Base-by-base conservation (phyloP, 2,329 filamentous ascomycete species). In the Microcyclosporella mali region DNA sequence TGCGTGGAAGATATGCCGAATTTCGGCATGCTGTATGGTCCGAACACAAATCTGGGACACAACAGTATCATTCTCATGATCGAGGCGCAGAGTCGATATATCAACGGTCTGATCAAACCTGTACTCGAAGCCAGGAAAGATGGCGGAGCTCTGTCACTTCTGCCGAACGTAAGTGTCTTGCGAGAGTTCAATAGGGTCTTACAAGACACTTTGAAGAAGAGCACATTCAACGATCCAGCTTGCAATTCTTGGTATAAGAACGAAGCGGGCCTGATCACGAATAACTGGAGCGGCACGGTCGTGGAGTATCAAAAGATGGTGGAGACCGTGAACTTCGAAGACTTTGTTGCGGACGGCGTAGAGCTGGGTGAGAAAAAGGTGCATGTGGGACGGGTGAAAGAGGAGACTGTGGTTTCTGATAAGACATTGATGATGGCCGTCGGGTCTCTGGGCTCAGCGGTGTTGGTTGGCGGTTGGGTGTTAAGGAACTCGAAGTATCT, bases 41-140 rank as follows among this genome's bases (percentile, higher is more conserved):
- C 74, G 2, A 79, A 78, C 56, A 78, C 73, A 2, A 74, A 73
- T 40, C 55, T 65, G 0, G 76, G 59, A 9, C 57, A 61, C 38
- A 78, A 76, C 47, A 71, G 66, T 41, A 79, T 79, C 51, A 74
- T 79, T 49, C 64, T 79, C n/a, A 80, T 79, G 75, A 77, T 79
- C 47, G 77, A 80, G 54, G 70, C 75, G 2, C 76, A 80, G 51
- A 68, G 65, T 2, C 67, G 71, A 2, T 79, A 79, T 53, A 68
- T 79, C 43, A 74, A 70, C 45, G 64, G 63, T 0, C 50, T 80
- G 28, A 69, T 80, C 35, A 54, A 56, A 0, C 65, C 71, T 6
- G 67, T 81, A 1, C 64, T 78, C 1, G 58, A 64, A 6, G 73
- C 74, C 0, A 61, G 68, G 10, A 50, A 56, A 12, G 46, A 59